phyloP scores from a whole-genome alignment of 2,329 filamentous ascomycete genomes.

The Pseudopithomyces chartarum region DNA sequence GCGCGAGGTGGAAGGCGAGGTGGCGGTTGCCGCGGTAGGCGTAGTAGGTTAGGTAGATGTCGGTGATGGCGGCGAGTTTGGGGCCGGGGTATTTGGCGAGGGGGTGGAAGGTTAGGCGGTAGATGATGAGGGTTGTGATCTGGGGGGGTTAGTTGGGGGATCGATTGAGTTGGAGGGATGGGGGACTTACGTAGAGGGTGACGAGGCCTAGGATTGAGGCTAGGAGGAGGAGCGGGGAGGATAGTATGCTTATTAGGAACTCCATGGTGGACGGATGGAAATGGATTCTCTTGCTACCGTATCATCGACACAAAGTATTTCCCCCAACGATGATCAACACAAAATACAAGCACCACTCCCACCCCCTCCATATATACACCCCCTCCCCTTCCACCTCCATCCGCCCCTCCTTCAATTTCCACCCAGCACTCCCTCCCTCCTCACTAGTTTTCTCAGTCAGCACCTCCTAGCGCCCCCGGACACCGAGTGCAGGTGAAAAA shows the following conservation, averaged over 20 bases:
- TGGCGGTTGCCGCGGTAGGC: slow-evolving; percentile 77
- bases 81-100: slow-evolving; percentile 51
- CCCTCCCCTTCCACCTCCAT: slow-evolving; percentile 27
- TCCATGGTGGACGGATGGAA: slow-evolving; percentile 21
- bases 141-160: slow-evolving; percentile 18
- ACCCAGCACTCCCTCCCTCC: slow-evolving; percentile 2
- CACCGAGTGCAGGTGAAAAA: background rate
- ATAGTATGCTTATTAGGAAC: slow-evolving; percentile 21
- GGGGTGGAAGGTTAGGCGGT: slow-evolving; percentile 50
- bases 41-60: slow-evolving; percentile 61
- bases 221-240: slow-evolving; percentile 34
- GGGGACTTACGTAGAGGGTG: slow-evolving; percentile 29
- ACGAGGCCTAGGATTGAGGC: slow-evolving; percentile 29
- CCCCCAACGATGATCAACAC: too few relatives aligned
- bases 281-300: background rate
- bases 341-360: too few relatives aligned
- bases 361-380: slow-evolving; percentile 1
- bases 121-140: slow-evolving; percentile 37
- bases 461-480: background rate
- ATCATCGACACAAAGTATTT: slow-evolving; percentile 1
- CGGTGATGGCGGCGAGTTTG: slow-evolving; percentile 44
- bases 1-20: slow-evolving; percentile 71
- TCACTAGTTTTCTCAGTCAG: slow-evolving; percentile 8
- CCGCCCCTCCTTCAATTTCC: slow-evolving; percentile 34
- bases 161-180: background rate